Conservation (phyloP, 805 yeast genomes). For the Lipomyces starkeyi region DNA sequence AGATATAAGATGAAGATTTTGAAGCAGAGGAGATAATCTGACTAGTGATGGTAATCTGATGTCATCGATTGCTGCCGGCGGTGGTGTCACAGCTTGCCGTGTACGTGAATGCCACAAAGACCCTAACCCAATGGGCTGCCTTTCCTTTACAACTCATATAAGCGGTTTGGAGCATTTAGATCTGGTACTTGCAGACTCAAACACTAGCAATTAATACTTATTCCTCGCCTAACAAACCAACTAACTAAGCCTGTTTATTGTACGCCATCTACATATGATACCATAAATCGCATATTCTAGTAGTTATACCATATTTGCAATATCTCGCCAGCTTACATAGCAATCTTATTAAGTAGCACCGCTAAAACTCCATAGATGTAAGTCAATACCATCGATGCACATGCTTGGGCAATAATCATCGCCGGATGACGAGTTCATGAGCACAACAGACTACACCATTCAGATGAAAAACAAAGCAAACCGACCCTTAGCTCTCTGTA, state of each 20-base stretch:
- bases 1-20: too few relatives aligned
- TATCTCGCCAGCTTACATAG: background rate
- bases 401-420: background rate
- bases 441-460: background rate
- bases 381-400: background rate
- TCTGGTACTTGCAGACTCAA: too few relatives aligned
- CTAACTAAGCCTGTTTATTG: background rate
- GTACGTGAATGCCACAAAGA: too few relatives aligned
- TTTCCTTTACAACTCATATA: too few relatives aligned
- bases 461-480: background rate
- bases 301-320: background rate
- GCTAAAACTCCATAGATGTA: background rate
- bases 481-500: background rate
- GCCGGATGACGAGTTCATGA: background rate
- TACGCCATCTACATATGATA: background rate
- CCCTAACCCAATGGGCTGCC: too few relatives aligned
- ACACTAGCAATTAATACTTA: too few relatives aligned
- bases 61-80: too few relatives aligned
- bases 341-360: background rate
- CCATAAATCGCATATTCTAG: background rate
- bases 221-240: background rate
- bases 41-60: too few relatives aligned
- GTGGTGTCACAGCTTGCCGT: too few relatives aligned
- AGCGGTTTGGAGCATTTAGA: too few relatives aligned
- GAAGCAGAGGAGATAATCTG: too few relatives aligned